Base-by-base conservation (phyloP, 164 flowering plant species). In the Magnolia kwangsiensis region DNA sequence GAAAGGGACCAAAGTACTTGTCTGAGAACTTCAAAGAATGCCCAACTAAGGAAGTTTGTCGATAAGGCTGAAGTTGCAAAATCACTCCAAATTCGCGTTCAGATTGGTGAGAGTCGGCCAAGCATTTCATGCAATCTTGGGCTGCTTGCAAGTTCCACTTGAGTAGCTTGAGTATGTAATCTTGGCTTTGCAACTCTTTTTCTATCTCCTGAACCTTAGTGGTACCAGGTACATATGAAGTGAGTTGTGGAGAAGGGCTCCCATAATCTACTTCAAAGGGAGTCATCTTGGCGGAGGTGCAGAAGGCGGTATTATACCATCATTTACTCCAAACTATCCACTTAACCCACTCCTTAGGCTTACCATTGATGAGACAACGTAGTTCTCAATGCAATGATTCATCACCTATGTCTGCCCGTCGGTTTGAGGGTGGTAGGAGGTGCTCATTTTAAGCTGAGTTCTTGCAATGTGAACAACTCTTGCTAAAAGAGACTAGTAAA, bases 401-500 rank as follows among this genome's bases (percentile, higher is more conserved):
- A 63, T 24, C 24, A 71, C 71, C 16, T 78, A 69, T 0, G 69
- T 78, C 45, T 78, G 80, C 1, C 73, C 69, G 50, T 78, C 69
- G 1, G 64, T 49, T 16, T 74, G 80, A 1, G 73, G 77, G 50
- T 74, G 74, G 9, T 55, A 31, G 49, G 74, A 24, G 0, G 50
- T 9, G 18, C 63, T 59, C 24, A 20, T 4, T 72, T 27, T 2
- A 16, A 77, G 65, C 3, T 23, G 4, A 4, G 77, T 68, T 0
- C 74, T 68, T 20, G 51, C 3, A 63, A 8, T n/a, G 21, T 20
- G 63, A 78, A 74, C n/a, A 78, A 11, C 6, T 74, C 77, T 50
- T 78, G 2, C 80, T 77, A 78, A 68, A 78, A 78, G 2, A 4
- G 10, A 8, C 79, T 77, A 4, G 50, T 19, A 11, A 79, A 71